These are phyloP conservation scores for Piedraia hortae DNA, from an alignment of 2,329 filamentous ascomycete species.

Conservation along the genomic window DNA sequence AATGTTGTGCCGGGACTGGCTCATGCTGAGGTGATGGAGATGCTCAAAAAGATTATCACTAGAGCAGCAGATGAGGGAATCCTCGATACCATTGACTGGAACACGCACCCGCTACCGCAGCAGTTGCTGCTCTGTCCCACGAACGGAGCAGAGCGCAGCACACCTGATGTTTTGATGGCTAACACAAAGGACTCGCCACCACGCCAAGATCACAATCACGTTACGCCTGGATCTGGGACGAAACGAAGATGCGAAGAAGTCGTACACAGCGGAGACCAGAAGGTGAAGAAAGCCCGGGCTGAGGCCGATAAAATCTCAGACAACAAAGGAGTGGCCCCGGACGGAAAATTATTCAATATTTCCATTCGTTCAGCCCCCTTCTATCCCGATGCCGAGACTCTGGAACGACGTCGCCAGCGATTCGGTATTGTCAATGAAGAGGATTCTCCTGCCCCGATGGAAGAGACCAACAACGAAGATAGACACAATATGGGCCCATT, in stretches of 20 bases:
- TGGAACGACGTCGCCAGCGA: conserved; percentile 71
- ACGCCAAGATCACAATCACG: conserved; percentile 1
- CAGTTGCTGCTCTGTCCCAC: conserved; percentile 50
- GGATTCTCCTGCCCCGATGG: conserved; percentile 21
- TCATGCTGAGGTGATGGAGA: conserved; percentile 47
- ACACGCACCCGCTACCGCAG: conserved; percentile 57
- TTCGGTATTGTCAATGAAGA: conserved; percentile 29
- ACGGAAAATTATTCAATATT: too few relatives aligned
- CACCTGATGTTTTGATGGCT: conserved; percentile 7
- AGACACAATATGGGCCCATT: conserved; percentile 32
- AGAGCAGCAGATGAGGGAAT: conserved; percentile 46
- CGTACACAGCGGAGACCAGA: conserved; percentile 34
- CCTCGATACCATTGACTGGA: conserved; percentile 57
- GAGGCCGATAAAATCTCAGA: conserved; percentile 22
- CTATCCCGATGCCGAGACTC: conserved; percentile 38
- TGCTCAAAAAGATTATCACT: conserved; percentile 65
- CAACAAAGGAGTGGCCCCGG: conserved; percentile 15
- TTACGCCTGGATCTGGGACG: conserved; percentile 15
- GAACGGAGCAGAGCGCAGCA: conserved; percentile 34
- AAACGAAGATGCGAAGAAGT: conserved; percentile 37
- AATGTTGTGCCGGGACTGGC: conserved; percentile 23
- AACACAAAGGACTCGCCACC: conserved; percentile 6
- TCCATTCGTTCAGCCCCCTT: conserved; percentile 15
- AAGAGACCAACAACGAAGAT: conserved; percentile 21
- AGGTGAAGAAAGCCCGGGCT: conserved; percentile 40